Evolutionary conservation across 805 yeast species (phyloP).

Genomic region (Kodamaea restingae): DNA sequence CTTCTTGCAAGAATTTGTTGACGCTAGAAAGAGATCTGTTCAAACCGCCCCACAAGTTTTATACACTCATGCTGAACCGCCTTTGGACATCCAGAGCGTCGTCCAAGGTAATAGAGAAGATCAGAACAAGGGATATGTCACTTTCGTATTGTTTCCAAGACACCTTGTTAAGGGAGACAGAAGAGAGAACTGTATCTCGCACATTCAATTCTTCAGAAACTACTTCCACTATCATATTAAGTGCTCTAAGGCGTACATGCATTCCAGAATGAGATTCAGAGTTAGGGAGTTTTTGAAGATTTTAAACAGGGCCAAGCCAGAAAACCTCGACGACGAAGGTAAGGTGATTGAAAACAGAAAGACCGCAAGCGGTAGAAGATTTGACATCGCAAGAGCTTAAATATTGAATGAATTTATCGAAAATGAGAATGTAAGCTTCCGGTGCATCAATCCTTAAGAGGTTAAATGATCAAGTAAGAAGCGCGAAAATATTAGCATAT

Average conservation of each 20-base stretch:
- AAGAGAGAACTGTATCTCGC: constrained; percentile 84
- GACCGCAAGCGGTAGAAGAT: constrained; percentile 71
- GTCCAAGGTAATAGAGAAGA: constrained; percentile 43
- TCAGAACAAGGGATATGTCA: constrained; percentile 49
- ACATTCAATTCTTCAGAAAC: constrained; percentile 87
- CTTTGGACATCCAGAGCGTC: constrained; percentile 58
- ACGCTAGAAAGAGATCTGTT: constrained; percentile 90
- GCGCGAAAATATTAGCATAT: too few species aligned
- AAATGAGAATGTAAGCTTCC: too few species aligned
- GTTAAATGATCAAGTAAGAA: too few species aligned
- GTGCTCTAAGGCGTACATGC: constrained; percentile 97
- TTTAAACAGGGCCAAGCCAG: constrained; percentile 95
- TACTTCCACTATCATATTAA: constrained; percentile 98
- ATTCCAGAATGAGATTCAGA: constrained; percentile 95
- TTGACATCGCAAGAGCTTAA: constrained; percentile 29
- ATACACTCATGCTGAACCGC: constrained; percentile 87
- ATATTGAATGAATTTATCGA: not conserved
- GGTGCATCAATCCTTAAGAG: too few species aligned
- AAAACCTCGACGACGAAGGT: constrained; percentile 70
- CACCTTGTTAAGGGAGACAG: constrained; percentile 61
- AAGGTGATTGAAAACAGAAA: constrained; percentile 47
- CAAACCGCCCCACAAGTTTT: constrained; percentile 98
- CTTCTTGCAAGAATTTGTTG: constrained; percentile 89
- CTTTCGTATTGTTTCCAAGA: constrained; percentile 77
- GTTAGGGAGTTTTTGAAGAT: constrained; percentile 93